A percentile compares a stretch with the other conserved stretches of the same genome.
phyloP scores from a whole-genome alignment of 2,329 filamentous ascomycete species.

The Hypoxylon sp. region DNA sequence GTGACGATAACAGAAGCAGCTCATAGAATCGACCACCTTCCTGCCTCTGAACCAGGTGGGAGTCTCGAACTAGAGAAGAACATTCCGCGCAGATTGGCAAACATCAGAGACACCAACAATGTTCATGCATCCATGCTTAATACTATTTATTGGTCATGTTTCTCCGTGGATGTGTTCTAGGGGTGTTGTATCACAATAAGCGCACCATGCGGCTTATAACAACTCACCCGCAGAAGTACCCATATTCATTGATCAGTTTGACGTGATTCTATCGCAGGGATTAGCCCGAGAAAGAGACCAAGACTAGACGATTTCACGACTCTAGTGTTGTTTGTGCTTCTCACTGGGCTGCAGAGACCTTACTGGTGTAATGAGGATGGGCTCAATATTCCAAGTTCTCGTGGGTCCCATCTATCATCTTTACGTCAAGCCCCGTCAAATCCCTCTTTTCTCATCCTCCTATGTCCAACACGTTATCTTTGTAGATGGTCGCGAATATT shows the following conservation, averaged over 20 bases:
- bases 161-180: neutral
- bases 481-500: neutral
- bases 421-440: neutral
- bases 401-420: neutral
- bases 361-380: neutral
- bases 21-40: neutral
- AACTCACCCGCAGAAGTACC: neutral
- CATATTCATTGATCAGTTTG: neutral
- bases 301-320: neutral
- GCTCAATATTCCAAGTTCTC: neutral
- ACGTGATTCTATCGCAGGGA: neutral
- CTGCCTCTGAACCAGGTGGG: neutral
- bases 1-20: neutral
- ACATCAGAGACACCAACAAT: neutral
- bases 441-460: neutral
- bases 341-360: too few species aligned
- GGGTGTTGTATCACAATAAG: neutral
- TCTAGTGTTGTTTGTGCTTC: neutral
- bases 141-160: neutral
- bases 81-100: neutral
- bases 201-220: neutral
- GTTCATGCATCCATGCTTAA: neutral
- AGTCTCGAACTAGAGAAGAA: neutral
- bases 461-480: neutral
- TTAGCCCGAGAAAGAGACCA: neutral